These are phyloP conservation scores for Xanthoconium purpureum DNA, from an alignment of 768 basidiomycete genomes.

Conservation along the genomic window DNA sequence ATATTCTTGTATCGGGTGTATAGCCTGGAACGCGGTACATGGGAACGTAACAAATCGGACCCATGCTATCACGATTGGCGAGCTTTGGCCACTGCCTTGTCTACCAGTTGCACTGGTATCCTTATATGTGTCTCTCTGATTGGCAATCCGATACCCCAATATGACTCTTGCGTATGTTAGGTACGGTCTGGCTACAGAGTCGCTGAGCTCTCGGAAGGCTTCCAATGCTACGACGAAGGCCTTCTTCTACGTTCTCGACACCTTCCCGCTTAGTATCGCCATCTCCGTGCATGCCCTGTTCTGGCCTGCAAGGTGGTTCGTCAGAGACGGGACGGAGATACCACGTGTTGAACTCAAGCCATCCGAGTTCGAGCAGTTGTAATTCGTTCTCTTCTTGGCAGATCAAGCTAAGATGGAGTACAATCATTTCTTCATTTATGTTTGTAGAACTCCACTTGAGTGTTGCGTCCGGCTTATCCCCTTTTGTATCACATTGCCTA, in stretches of 20 bases:
- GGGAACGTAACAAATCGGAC: slow-evolving; percentile 36
- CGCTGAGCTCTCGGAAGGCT: slow-evolving; percentile 62
- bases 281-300: slow-evolving; percentile 54
- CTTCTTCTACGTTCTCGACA: slow-evolving; percentile 67
- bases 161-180: slow-evolving; percentile 29
- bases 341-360: slow-evolving; percentile 17
- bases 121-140: slow-evolving; percentile 41
- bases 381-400: not conserved
- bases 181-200: slow-evolving; percentile 63
- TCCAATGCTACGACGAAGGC: slow-evolving; percentile 49
- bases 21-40: slow-evolving; percentile 32
- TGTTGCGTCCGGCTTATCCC: too few species aligned
- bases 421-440: not conserved
- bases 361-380: slow-evolving; percentile 15
- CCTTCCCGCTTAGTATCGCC: slow-evolving; percentile 62
- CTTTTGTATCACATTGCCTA: too few species aligned
- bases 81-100: slow-evolving; percentile 46
- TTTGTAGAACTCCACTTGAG: not conserved
- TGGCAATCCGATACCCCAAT: too few species aligned
- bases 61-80: slow-evolving; percentile 60
- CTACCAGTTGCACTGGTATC: slow-evolving; percentile 59
- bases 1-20: slow-evolving; percentile 52
- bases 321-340: slow-evolving; percentile 12
- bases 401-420: too few species aligned
- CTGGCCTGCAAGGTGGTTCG: slow-evolving; percentile 67